These are phyloP conservation scores for Pyrenophora tritici-repentis DNA, from an alignment of 2,329 filamentous ascomycete genomes.

Conservation along the genomic window DNA sequence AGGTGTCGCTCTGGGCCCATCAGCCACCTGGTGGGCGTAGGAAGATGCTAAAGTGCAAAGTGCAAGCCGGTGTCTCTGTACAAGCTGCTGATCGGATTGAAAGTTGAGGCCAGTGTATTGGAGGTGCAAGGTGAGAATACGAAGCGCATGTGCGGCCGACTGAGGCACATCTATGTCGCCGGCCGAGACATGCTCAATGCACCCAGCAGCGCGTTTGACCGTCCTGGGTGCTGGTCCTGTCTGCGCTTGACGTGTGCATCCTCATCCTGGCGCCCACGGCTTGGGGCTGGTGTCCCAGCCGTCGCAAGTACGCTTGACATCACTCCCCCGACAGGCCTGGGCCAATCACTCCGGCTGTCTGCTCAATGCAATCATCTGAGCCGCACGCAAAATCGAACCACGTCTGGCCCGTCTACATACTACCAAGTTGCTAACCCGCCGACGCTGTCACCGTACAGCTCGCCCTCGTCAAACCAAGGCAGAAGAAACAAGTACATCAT, in stretches of 20 bases:
- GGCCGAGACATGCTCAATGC: slow-evolving; percentile 17
- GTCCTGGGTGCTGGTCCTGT: slow-evolving; percentile 13
- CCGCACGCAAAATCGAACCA: not conserved
- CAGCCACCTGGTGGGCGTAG: slow-evolving; percentile 9
- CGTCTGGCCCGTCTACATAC: not conserved
- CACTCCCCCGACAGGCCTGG: slow-evolving; percentile 14
- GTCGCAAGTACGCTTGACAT: slow-evolving; percentile 33
- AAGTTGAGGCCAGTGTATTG: not conserved
- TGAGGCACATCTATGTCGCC: slow-evolving; percentile 15
- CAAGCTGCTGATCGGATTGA: not conserved
- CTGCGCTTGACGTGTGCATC: slow-evolving; percentile 32
- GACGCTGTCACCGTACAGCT: not conserved
- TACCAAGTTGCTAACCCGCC: slow-evolving; percentile 3
- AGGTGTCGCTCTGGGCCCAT: slow-evolving; percentile 19
- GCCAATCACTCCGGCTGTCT: slow-evolving; percentile 1
- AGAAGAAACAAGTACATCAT: slow-evolving; percentile 12
- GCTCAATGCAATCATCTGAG: not conserved
- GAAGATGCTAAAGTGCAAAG: slow-evolving; percentile 1
- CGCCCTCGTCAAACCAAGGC: not conserved
- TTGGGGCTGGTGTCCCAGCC: slow-evolving; percentile 36
- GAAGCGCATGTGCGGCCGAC: not conserved
- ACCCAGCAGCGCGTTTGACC: slow-evolving; percentile 22
- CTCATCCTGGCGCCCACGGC: slow-evolving; percentile 17
- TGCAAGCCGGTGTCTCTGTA: not conserved
- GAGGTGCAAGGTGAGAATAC: slow-evolving; percentile 2